Conservation (phyloP, 192 early-diverging fungal species). For the Dimargaris cristalligena region DNA sequence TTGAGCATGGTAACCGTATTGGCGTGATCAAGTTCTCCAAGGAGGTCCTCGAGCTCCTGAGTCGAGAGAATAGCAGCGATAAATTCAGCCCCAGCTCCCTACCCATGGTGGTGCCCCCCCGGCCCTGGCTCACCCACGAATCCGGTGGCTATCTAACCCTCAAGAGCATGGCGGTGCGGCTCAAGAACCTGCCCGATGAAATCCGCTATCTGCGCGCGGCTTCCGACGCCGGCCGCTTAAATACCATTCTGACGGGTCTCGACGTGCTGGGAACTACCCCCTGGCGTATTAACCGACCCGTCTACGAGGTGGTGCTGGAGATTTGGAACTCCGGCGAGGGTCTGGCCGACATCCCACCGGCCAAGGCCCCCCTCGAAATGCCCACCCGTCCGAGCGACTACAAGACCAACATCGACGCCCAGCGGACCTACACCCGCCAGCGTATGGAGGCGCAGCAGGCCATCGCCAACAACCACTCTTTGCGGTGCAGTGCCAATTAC, state of each 20-base stretch:
- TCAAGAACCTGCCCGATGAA: constrained; percentile 50
- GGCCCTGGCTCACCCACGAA: constrained; percentile 74
- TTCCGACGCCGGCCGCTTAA: constrained; percentile 53
- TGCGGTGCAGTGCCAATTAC: constrained; percentile 84
- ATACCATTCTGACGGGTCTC: constrained; percentile 49
- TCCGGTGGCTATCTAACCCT: constrained; percentile 74
- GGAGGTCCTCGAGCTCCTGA: constrained; percentile 48
- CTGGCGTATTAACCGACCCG: constrained; percentile 74
- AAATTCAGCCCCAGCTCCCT: constrained; percentile 57
- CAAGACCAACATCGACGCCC: constrained; percentile 39
- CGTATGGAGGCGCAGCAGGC: constrained; percentile 38
- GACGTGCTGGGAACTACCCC: constrained; percentile 75
- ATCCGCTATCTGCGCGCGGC: constrained; percentile 60
- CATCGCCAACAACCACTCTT: constrained; percentile 61
- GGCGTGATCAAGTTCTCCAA: constrained; percentile 60
- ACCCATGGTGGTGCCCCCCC: constrained; percentile 86
- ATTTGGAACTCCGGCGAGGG: constrained; percentile 76
- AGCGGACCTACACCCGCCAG: constrained; percentile 31
- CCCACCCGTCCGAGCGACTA: constrained; percentile 43
- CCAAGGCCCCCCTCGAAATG: constrained; percentile 23
- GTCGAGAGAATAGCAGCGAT: constrained; percentile 33
- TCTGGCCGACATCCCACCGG: constrained; percentile 58
- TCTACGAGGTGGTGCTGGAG: constrained; percentile 61
- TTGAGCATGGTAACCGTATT: constrained; percentile 39
- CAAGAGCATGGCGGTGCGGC: constrained; percentile 56